Base-by-base conservation (phyloP, 192 early-diverging fungal species). In the Entophlyctis luteolus region DNA sequence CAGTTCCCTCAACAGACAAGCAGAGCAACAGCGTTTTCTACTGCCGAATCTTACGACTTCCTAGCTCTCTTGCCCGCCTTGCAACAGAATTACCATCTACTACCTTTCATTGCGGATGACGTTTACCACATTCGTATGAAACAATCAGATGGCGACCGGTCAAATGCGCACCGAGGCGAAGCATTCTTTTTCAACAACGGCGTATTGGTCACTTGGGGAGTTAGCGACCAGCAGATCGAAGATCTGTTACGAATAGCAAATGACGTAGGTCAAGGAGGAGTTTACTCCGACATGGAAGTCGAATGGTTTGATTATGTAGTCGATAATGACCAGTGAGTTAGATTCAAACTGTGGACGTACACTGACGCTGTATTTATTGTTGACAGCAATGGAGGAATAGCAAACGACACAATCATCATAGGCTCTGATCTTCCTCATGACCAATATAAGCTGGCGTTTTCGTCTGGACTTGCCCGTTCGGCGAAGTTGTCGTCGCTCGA, bases 191-290 rank as follows among this genome's bases (percentile, higher is more conserved):
- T 86, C 50, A 68, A 49, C 25, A 72, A 79, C 46, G 85, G 85
- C 6, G 75, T 80, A 20, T 73, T 84, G 34, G 85, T 82, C 10
- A 76, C 79, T 0, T 86, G 85, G 85, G 84, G 84, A 35, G 74
- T 80, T 1, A 58, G 63, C 0, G 76, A 77, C 31, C 39, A 37
- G 12, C 65, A 82, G 55, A 78, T 75, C 48, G 69, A 65, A 57
- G 59, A 67, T 47, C 67, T 86, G 47, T 49, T 81, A 27, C 29
- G 46, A 18, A 45, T 74, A 18, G 62, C 86, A 22, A 79, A 80
- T 25, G 48, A 63, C 39, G 81, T 74, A 23, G 85, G 81, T 50
- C 42, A 74, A 25, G 73, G 72, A 32, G 22, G 23, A 14, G 36
- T 42, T 23, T 85, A 80, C 58, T 46, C 52, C 1, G 54, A 47